Evolutionary conservation across 345 rosid genomes (phyloP).

Genomic region (Carallia pectinifolia): DNA sequence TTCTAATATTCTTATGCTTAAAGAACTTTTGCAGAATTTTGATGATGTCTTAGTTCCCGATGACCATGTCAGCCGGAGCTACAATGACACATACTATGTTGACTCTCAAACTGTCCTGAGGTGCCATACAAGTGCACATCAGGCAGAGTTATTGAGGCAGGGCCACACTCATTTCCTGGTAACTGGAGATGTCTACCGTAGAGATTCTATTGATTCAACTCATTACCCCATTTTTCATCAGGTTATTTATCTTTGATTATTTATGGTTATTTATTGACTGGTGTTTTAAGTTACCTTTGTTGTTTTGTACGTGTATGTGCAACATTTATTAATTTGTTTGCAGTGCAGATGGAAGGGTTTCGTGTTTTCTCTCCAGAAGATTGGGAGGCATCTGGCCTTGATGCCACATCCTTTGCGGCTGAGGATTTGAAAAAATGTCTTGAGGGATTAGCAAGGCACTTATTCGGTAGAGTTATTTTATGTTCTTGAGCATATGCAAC

Average conservation of each 20-base stretch:
- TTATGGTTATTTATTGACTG: constrained; percentile 5
- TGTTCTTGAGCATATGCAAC: constrained; percentile 8
- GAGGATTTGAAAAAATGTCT: constrained; percentile 90
- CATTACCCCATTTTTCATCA: constrained; percentile 98
- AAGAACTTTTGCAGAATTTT: constrained; percentile 58
- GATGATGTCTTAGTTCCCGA: constrained; percentile 98
- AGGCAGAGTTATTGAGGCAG: constrained; percentile 82
- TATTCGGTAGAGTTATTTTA: constrained; percentile 62
- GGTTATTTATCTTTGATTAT: constrained; percentile 42
- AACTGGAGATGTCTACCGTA: constrained; percentile 92
- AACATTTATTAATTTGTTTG: constrained; percentile 4
- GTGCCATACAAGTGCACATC: constrained; percentile 99
- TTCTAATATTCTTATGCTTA: background rate
- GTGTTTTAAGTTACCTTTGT: background rate
- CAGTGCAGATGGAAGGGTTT: constrained; percentile 89
- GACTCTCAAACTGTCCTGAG: constrained; percentile 90
- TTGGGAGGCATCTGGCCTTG: constrained; percentile 69
- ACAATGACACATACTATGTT: constrained; percentile 87
- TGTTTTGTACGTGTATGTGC: background rate
- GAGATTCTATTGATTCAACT: constrained; percentile 96
- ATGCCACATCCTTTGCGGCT: constrained; percentile 74
- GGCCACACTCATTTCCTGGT: constrained; percentile 87
- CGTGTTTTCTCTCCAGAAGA: constrained; percentile 77
- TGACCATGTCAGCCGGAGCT: constrained; percentile 92
- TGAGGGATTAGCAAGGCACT: constrained; percentile 87